Percentiles rank a stretch among this genome's conserved stretches.
These are phyloP conservation scores for Magnusiomyces suaveolens DNA, from an alignment of 1,139 yeast species.

Conservation along the genomic window DNA sequence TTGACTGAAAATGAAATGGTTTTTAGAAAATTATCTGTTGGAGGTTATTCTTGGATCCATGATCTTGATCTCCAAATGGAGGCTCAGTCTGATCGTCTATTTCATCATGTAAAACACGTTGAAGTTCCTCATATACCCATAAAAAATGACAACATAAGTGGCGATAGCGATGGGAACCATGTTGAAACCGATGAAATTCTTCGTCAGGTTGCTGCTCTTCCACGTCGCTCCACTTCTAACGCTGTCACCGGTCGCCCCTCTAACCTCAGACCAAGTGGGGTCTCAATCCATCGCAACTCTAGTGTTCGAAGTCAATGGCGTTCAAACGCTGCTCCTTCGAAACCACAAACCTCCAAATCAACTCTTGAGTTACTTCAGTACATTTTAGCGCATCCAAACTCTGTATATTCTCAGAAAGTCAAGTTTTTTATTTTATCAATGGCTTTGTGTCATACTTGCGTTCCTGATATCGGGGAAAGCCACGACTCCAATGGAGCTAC, in stretches of 20 bases:
- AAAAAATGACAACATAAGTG: background rate
- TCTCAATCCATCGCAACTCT: conserved; percentile 30
- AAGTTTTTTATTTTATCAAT: conserved; percentile 69
- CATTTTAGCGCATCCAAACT: conserved; percentile 61
- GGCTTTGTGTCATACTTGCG: conserved; percentile 83
- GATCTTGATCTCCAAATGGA: conserved; percentile 46
- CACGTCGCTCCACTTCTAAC: conserved; percentile 25
- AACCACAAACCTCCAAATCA: conserved; percentile 36
- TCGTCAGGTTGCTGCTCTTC: conserved; percentile 30
- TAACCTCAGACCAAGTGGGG: conserved; percentile 42
- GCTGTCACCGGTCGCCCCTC: conserved; percentile 2
- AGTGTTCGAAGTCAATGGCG: conserved; percentile 27
- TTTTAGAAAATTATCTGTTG: conserved; percentile 71
- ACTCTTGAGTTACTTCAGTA: conserved; percentile 57
- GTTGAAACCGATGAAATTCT: conserved; percentile 25
- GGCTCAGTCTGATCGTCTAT: conserved; percentile 3
- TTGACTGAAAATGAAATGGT: conserved; percentile 86
- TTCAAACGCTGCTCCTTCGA: conserved; percentile 31
- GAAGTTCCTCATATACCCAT: conserved; percentile 4
- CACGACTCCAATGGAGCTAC: conserved; percentile 28
- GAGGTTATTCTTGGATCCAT: conserved; percentile 87
- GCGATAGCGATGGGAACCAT: background rate
- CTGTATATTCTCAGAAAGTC: conserved; percentile 61
- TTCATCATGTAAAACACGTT: conserved; percentile 10
- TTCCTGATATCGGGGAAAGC: conserved; percentile 48